Conservation (phyloP, 75 land plant genomes). For the Pinus tabuliformis region DNA sequence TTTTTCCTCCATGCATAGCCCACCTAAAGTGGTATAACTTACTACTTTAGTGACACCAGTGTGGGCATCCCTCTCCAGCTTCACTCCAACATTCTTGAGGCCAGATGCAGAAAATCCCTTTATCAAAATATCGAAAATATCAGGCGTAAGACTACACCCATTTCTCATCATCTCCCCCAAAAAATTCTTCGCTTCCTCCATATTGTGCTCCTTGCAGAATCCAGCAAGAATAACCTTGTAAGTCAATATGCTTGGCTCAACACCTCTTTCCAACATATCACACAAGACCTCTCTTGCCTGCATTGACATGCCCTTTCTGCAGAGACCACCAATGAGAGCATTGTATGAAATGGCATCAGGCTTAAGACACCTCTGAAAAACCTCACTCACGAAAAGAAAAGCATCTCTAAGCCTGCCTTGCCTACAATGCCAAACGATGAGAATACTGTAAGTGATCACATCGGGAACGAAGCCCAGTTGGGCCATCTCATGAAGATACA, state of each 20-base stretch:
- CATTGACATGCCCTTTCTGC: conserved; percentile 35
- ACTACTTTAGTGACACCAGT: conserved; percentile 24
- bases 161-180: conserved; percentile 33
- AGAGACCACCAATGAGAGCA: conserved; percentile 52
- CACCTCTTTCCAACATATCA: conserved; percentile 60
- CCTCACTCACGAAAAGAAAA: conserved; percentile 36
- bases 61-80: conserved; percentile 51
- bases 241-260: conserved; percentile 22
- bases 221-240: conserved; percentile 61
- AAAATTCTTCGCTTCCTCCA: conserved; percentile 38
- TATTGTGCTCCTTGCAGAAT: conserved; percentile 38
- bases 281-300: conserved; percentile 36
- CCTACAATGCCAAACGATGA: conserved; percentile 46
- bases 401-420: conserved; percentile 39
- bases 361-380: conserved; percentile 26
- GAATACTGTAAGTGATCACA: conserved; percentile 43
- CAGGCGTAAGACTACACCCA: conserved; percentile 20
- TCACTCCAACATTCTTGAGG: conserved; percentile 29
- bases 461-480: conserved; percentile 48
- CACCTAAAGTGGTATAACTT: conserved; percentile 61
- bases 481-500: conserved; percentile 26
- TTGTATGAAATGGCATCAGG: conserved; percentile 39
- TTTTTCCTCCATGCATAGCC: conserved; percentile 57
- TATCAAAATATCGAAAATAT: conserved; percentile 33
- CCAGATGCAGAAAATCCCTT: conserved; percentile 39